Percentiles rank a stretch among this genome's conserved stretches.
phyloP scores from a whole-genome alignment of 805 yeast genomes.

The Scheffersomyces lignosus region DNA sequence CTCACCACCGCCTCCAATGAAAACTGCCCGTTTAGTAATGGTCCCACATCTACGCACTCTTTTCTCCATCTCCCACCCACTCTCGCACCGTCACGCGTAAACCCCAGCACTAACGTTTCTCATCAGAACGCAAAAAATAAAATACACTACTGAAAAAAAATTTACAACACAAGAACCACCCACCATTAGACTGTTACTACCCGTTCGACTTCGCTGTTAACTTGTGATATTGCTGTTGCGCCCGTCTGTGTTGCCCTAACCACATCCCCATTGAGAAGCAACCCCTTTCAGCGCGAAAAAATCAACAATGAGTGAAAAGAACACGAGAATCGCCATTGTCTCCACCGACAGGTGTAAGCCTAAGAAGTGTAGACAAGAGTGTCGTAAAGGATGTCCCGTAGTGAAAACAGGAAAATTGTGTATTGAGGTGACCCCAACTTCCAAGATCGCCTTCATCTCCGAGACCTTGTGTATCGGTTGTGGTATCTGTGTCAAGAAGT shows the following conservation, averaged over 20 bases:
- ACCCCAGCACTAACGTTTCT: conserved; percentile 13
- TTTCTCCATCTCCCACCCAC: too few species aligned
- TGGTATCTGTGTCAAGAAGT: conserved; percentile 98
- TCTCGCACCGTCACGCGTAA: too few species aligned
- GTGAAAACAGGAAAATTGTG: conserved; percentile 97
- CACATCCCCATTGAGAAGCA: too few species aligned
- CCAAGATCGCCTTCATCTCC: conserved; percentile 91
- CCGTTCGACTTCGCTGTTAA: too few species aligned
- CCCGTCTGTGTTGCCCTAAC: too few species aligned
- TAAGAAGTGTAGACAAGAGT: conserved; percentile 97
- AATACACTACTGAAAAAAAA: conserved; percentile 10
- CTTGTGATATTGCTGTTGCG: too few species aligned
- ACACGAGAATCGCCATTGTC: conserved; percentile 93
- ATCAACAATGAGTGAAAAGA: conserved; percentile 35
- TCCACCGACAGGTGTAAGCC: conserved; percentile 95
- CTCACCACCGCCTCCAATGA: conserved; percentile 17
- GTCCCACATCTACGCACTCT: conserved; percentile 17
- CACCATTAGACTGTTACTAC: too few species aligned
- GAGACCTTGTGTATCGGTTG: conserved; percentile 97
- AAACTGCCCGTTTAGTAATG: conserved; percentile 19
- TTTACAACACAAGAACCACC: conserved; percentile 6
- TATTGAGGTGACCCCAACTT: conserved; percentile 90
- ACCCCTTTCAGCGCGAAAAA: too few species aligned
- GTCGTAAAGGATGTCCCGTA: conserved; percentile 95
- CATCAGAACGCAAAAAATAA: conserved; percentile 5